Percentiles rank a stretch among this genome's conserved stretches.
phyloP scores from a whole-genome alignment of 2,329 filamentous ascomycete genomes.

The Cercospora citrullina region DNA sequence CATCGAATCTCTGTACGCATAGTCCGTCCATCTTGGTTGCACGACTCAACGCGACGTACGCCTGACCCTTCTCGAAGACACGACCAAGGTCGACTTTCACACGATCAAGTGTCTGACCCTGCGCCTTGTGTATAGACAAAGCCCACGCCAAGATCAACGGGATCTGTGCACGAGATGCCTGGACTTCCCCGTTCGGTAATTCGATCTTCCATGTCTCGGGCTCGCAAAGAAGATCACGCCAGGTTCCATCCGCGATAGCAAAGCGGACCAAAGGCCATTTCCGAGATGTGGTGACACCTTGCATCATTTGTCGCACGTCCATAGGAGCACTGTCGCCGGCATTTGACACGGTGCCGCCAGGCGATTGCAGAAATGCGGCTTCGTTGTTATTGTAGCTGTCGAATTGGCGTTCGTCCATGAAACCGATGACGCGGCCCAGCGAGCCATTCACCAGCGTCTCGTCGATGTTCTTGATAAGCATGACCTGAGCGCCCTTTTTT shows the following conservation, averaged over 20 bases:
- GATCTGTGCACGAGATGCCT: slow-evolving; percentile 73
- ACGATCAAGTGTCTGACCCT: slow-evolving; percentile 88
- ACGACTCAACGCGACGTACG: slow-evolving; percentile 92
- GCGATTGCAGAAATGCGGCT: slow-evolving; percentile 27
- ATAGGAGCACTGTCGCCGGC: slow-evolving; percentile 29
- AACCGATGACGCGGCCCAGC: slow-evolving; percentile 78
- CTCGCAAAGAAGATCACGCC: slow-evolving; percentile 74
- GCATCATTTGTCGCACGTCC: slow-evolving; percentile 54
- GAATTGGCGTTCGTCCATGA: slow-evolving; percentile 66
- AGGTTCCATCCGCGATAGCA: slow-evolving; percentile 72
- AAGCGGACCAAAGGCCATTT: slow-evolving; percentile 86
- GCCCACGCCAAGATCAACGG: slow-evolving; percentile 96
- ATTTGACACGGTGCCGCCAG: slow-evolving; percentile 38
- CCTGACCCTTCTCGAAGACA: slow-evolving; percentile 96
- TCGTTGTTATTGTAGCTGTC: slow-evolving; percentile 37
- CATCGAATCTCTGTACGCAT: slow-evolving; percentile 85
- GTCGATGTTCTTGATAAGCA: slow-evolving; percentile 99
- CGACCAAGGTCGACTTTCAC: slow-evolving; percentile 91
- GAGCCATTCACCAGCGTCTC: slow-evolving; percentile 92
- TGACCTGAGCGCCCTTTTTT: slow-evolving; percentile 92
- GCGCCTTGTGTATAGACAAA: slow-evolving; percentile 95
- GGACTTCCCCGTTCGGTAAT: slow-evolving; percentile 89
- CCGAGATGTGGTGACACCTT: slow-evolving; percentile 51
- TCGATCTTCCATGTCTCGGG: slow-evolving; percentile 96
- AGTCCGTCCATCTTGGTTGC: slow-evolving; percentile 84